Conservation (phyloP, 73 alveolate genomes). For the Urostyla sp. region DNA sequence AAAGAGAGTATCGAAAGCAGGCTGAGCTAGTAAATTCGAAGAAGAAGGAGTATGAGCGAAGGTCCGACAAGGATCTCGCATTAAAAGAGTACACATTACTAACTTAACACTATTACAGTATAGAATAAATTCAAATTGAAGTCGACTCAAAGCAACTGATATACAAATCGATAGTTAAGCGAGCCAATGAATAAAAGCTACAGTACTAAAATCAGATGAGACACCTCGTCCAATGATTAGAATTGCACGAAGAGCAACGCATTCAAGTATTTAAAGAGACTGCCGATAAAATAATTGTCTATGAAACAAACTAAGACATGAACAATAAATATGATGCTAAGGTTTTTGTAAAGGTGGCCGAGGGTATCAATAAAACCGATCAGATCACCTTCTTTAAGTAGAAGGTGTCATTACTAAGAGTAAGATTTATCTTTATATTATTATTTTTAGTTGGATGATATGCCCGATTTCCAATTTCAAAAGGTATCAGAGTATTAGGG, state of each 20-base stretch:
- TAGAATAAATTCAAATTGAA: slow-evolving; percentile 6
- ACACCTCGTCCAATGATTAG: background rate
- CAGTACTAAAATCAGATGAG: slow-evolving; percentile 10
- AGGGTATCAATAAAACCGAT: background rate
- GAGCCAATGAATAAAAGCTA: slow-evolving; percentile 34
- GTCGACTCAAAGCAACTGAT: slow-evolving; percentile 1
- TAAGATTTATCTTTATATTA: background rate
- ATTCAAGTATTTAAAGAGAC: slow-evolving; percentile 24
- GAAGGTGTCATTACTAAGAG: background rate
- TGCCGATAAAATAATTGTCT: slow-evolving; percentile 45
- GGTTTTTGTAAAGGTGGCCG: slow-evolving; percentile 22
- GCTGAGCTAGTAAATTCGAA: slow-evolving; percentile 15
- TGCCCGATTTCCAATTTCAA: slow-evolving; percentile 38
- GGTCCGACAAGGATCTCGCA: slow-evolving; percentile 1
- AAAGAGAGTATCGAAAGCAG: background rate
- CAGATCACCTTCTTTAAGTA: slow-evolving; percentile 31
- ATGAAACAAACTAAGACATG: slow-evolving; percentile 41
- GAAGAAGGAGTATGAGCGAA: slow-evolving; percentile 15
- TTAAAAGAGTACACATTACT: slow-evolving; percentile 28
- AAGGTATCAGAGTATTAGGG: background rate
- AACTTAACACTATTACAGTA: background rate
- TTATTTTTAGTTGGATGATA: background rate
- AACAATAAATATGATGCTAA: slow-evolving; percentile 50
- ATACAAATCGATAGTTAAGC: slow-evolving; percentile 28
- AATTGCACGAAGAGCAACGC: slow-evolving; percentile 19